These are phyloP conservation scores for Margaritispora aquatica DNA, from an alignment of 495 filamentous ascomycete genomes.

Conservation along the genomic window DNA sequence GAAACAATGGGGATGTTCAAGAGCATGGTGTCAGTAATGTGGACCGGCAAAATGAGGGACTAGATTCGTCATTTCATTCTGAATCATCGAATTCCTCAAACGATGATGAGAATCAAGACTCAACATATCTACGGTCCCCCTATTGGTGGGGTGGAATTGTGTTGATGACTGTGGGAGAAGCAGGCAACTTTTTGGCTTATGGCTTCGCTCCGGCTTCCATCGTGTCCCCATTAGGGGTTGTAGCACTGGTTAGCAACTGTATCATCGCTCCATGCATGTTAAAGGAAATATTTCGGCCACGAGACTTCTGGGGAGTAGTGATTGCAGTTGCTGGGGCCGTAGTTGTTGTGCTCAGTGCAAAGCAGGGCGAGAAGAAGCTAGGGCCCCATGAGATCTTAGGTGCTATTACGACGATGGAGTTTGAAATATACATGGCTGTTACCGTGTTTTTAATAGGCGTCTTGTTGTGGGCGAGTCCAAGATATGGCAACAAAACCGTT, in stretches of 20 bases:
- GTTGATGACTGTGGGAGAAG: conserved; percentile 88
- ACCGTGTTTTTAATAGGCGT: conserved; percentile 63
- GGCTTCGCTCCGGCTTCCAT: conserved; percentile 98
- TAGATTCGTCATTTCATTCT: conserved; percentile 33
- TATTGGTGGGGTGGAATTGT: conserved; percentile 95
- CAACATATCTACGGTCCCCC: conserved; percentile 71
- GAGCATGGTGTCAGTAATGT: conserved; percentile 25
- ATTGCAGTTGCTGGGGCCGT: conserved; percentile 84
- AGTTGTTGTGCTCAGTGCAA: conserved; percentile 87
- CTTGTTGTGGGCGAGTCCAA: conserved; percentile 75
- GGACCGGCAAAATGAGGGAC: conserved; percentile 19
- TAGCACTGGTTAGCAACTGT: conserved; percentile 92
- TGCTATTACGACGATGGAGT: conserved; percentile 83
- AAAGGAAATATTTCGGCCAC: conserved; percentile 76
- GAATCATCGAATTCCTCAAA: conserved; percentile 29
- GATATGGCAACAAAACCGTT: conserved; percentile 77
- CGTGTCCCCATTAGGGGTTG: conserved; percentile 92
- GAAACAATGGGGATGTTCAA: conserved; percentile 16
- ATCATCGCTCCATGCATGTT: conserved; percentile 90
- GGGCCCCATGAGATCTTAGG: conserved; percentile 86
- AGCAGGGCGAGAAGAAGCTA: conserved; percentile 81
- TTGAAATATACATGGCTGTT: conserved; percentile 81
- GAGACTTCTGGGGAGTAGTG: conserved; percentile 85
- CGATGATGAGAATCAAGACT: conserved; percentile 16
- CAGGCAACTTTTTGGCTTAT: conserved; percentile 94